A percentile compares a stretch with the other conserved stretches of the same genome.
Evolutionary conservation across 106 monocot species (phyloP).

Genomic region (Agapanthus africanus): DNA sequence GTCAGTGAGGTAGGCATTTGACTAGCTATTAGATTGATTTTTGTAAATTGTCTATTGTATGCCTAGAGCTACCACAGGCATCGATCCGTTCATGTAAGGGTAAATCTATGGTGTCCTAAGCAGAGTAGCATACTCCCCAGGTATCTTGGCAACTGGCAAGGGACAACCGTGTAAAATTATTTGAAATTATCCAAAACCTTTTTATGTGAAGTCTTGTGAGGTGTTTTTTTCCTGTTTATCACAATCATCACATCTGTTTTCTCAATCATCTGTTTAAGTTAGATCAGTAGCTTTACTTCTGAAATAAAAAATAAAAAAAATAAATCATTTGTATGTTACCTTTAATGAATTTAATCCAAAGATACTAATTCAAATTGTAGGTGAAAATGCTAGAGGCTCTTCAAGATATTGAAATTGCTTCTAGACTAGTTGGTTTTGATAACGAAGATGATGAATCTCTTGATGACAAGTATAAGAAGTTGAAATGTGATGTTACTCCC

Average conservation of each 20-base stretch:
- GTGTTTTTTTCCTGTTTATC: not conserved
- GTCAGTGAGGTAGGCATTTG: too few species aligned
- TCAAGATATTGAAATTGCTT: slow-evolving; percentile 98
- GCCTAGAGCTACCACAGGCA: too few species aligned
- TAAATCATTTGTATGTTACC: not conserved
- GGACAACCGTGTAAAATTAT: too few species aligned
- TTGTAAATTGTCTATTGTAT: too few species aligned
- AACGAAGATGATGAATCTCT: slow-evolving; percentile 67
- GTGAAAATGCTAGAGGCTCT: slow-evolving; percentile 97
- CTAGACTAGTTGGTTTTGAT: slow-evolving; percentile 88
- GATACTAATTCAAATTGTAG: slow-evolving; percentile 20
- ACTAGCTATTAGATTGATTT: too few species aligned
- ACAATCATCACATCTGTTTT: not conserved
- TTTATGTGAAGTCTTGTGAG: not conserved
- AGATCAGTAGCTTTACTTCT: not conserved
- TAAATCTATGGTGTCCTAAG: too few species aligned
- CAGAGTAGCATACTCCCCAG: too few species aligned
- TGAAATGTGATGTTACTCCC: slow-evolving; percentile 63
- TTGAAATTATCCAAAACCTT: not conserved
- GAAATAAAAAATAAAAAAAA: not conserved
- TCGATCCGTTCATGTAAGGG: too few species aligned
- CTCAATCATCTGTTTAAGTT: not conserved
- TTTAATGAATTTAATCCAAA: not conserved
- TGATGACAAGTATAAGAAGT: slow-evolving; percentile 87
- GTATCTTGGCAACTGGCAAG: too few species aligned